Evolutionary conservation across 2,329 filamentous ascomycete species (phyloP).

Genomic region (Penicillium sp.): DNA sequence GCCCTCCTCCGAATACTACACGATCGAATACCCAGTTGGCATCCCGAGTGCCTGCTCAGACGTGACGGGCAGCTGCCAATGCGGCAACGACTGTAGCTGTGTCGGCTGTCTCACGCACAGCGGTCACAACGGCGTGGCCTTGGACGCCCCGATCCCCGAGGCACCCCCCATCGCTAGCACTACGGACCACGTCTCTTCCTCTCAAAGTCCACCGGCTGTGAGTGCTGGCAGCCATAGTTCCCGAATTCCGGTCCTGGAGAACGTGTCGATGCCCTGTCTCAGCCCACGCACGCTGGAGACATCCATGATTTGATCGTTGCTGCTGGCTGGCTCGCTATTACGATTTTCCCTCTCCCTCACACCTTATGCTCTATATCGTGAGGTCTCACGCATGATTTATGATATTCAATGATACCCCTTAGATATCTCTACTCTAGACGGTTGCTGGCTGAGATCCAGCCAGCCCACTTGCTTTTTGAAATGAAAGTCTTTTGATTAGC

Average conservation of each 20-base stretch:
- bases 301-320: conserved; percentile 21
- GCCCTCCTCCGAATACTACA: conserved; percentile 47
- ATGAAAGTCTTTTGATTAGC: neutral
- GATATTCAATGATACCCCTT: conserved; percentile 33
- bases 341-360: neutral
- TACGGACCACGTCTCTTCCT: neutral
- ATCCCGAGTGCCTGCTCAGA: conserved; percentile 48
- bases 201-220: neutral
- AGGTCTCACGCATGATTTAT: conserved; percentile 23
- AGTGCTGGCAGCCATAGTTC: conserved; percentile 16
- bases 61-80: conserved; percentile 54
- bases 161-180: conserved; percentile 3
- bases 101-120: conserved; percentile 57
- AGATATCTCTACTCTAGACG: conserved; percentile 19
- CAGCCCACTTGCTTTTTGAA: conserved; percentile 3
- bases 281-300: conserved; percentile 27
- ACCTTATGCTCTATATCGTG: neutral
- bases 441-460: conserved; percentile 3
- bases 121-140: conserved; percentile 49
- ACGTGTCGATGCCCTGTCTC: conserved; percentile 24
- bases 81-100: conserved; percentile 55
- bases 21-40: conserved; percentile 45
- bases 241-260: conserved; percentile 22
- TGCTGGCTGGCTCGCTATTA: neutral
- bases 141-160: conserved; percentile 28